phyloP scores from a whole-genome alignment of 257 asterid species.

The Voacanga thouarsii region DNA sequence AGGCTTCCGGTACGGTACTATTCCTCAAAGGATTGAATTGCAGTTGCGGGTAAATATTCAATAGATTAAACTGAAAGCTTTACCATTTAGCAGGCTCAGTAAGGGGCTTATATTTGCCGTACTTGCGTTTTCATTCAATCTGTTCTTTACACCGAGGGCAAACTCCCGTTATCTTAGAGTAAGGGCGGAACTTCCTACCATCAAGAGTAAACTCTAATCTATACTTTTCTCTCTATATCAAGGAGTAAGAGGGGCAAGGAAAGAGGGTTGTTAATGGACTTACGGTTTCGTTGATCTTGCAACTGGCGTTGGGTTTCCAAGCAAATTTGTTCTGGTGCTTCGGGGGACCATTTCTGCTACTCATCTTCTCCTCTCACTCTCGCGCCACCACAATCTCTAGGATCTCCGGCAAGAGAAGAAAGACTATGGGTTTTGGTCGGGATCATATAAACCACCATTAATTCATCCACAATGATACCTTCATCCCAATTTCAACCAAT shows the following conservation, averaged over 20 bases:
- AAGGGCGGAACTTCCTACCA: constrained; percentile 62
- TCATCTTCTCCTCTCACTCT: constrained; percentile 32
- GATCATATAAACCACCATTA: no score
- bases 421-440: no score
- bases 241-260: neutral
- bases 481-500: no score
- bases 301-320: no score
- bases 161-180: constrained; percentile 82
- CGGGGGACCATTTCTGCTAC: constrained; percentile 65
- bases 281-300: no score
- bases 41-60: neutral
- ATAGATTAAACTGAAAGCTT: neutral
- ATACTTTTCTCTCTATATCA: neutral
- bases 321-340: constrained; percentile 92
- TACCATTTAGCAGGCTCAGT: constrained; percentile 90
- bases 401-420: no score
- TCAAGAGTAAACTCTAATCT: neutral
- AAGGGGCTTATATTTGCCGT: constrained; percentile 85
- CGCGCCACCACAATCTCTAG: neutral
- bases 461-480: no score
- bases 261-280: no score
- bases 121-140: constrained; percentile 90
- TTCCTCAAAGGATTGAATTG: neutral
- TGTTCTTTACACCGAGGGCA: constrained; percentile 81
- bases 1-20: neutral